Evolutionary conservation across 495 filamentous ascomycete genomes (phyloP), one percentile per base, ranked within the genome.

Genomic region (Penicillium macrosclerotiorum): DNA sequence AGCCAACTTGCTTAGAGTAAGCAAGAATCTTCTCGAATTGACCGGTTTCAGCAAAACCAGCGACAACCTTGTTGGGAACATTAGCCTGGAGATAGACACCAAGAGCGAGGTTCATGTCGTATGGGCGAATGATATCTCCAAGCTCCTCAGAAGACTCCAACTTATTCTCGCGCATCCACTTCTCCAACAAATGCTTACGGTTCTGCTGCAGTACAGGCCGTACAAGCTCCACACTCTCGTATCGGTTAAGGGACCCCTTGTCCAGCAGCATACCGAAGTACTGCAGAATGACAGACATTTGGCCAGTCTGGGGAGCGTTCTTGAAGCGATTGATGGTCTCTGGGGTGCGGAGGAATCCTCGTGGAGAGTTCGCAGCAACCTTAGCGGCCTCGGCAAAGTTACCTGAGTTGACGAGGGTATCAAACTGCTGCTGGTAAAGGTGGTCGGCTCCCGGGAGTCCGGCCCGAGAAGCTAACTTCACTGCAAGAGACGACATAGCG

Each of bases 221-320:
- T 8, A 93, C 91, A 51, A 99, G 80, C 67, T 99, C 93, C 36
- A 97, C 74, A 48, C 90, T 94, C 68, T 99, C 93, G 48, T 92
- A 83, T 57, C 84, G 83, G 70, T 97, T 99, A 20, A 99, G 76
- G 5, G 80, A 77, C 22, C 92, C 90, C 79, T 97, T 95, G 60
- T 99, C 93, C 9, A 99, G 77, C 30, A 99, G 76, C 81, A 96
- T 87, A 44, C 94, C 92, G 52, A 99, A 99, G 72, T 97, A 99
- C 62, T 96, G 92, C 37, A 99, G 79, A 44, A 96, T 95, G 49
- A 90, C 81, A 8, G 92, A 94, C 72, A 97, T 85, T 63, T 91
- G 77, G 29, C 73, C 79, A 25, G 82, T 76, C 50, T 77, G 75
- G 14, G 88, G 86, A 23, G 91, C 76, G 54, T 82, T 80, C 80